Evolutionary conservation across 2,329 filamentous ascomycete genomes (phyloP), one percentile per base, ranked within the genome.

Genomic region (Trichoderma guizhouense): DNA sequence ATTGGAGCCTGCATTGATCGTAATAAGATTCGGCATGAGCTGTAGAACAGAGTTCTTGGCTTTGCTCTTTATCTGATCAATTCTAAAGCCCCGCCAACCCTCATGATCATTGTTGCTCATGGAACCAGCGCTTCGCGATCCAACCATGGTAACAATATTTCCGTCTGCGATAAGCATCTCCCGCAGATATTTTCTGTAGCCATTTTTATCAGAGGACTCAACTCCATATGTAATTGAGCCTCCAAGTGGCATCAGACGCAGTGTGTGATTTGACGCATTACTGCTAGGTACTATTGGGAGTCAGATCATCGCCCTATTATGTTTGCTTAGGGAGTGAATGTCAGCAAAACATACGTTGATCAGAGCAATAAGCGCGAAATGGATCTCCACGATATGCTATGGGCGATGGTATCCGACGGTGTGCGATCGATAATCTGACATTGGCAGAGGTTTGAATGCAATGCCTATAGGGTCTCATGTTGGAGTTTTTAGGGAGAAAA

Each of bases 1-100:
- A 72, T 85, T 85, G 61, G 83, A 84, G 65, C 84, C 84, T 12
- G 78, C 80, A 74, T 85, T 84, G 75, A 85, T 75, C 30, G 81
- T 76, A 63, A 84, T 75, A 36, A 85, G 73, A 73, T 85, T 83
- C 11, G 83, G 84, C 69, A 78, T 77, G 32, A 75, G 76, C 2
- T 72, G 26, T 1, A 78, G 78, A 5, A 83, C 79, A 1, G 80
- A 78, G 5, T 21, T 36, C 30, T 73, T 73, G 28, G 82, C 82
- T 71, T 81, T 82, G 32, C 32, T 75, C 57, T 76, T 72, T 43
- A 85, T 80, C 73, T 84, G 73, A 32, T 80, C 80, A 76, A 86
- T 81, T 61, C 81, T 80, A 57, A 78, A 77, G 28, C 81, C 84
- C 0, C 82, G 79, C 79, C 84, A 84, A 39, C 84, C 84, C 74